These are phyloP conservation scores for Artemisia argyi DNA, from an alignment of 129 eudicot species.

Conservation along the genomic window DNA sequence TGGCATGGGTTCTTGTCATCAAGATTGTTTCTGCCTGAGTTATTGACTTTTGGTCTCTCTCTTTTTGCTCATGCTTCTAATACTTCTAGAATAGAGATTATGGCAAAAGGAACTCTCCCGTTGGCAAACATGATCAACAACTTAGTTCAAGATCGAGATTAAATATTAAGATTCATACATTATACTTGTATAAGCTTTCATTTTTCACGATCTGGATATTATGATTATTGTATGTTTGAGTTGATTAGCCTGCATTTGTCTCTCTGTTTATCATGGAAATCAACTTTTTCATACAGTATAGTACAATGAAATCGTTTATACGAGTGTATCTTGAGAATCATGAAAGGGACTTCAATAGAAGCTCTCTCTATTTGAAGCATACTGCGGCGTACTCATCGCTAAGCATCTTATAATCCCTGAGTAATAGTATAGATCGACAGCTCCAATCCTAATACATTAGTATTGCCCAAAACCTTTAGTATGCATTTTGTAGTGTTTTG, in stretches of 20 bases:
- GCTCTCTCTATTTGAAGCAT: background rate
- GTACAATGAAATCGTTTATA: background rate
- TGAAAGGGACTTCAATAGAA: background rate
- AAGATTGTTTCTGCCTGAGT: conserved; percentile 85
- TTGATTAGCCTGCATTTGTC: conserved; percentile 5
- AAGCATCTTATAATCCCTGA: too few species aligned
- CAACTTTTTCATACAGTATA: conserved; percentile 3
- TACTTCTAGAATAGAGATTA: conserved; percentile 83
- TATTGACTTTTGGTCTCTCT: conserved; percentile 76
- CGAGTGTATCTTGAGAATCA: background rate
- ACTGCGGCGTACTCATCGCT: background rate
- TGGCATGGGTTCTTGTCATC: conserved; percentile 99
- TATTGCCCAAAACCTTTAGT: too few species aligned
- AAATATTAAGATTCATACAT: conserved; percentile 19
- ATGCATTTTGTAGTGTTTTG: too few species aligned
- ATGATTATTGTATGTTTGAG: conserved; percentile 26
- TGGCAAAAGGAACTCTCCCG: conserved; percentile 95
- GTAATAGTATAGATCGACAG: background rate
- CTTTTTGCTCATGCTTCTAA: conserved; percentile 83
- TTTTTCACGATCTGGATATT: conserved; percentile 6
- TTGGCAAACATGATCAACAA: conserved; percentile 83
- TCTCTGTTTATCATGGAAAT: background rate
- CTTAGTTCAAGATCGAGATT: conserved; percentile 70
- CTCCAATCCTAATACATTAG: background rate
- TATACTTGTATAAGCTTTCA: conserved; percentile 25